These are phyloP conservation scores for Carallia brachiata DNA, from an alignment of 345 rosid species.

Conservation along the genomic window DNA sequence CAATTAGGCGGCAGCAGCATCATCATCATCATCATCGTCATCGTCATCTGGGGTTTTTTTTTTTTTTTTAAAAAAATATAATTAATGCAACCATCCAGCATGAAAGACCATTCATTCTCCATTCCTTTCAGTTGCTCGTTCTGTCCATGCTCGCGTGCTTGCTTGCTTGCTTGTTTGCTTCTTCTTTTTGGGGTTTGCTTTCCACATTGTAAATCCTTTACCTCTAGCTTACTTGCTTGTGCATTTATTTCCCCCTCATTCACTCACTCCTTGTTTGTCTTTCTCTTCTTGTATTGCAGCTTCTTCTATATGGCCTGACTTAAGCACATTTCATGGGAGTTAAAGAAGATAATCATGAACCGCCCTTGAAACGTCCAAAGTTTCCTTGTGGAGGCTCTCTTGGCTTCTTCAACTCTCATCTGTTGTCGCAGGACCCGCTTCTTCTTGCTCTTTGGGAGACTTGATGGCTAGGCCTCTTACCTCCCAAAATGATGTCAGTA, in stretches of 20 bases:
- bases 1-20: too few species aligned
- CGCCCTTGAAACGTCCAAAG: conserved; percentile 63
- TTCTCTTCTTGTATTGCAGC: conserved; percentile 11
- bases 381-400: conserved; percentile 38
- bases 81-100: too few species aligned
- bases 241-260: too few species aligned
- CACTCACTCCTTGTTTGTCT: not conserved
- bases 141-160: too few species aligned
- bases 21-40: too few species aligned
- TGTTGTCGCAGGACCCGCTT: conserved; percentile 24
- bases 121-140: too few species aligned
- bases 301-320: conserved; percentile 52
- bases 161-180: too few species aligned
- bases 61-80: too few species aligned
- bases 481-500: conserved; percentile 60
- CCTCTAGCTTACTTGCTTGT: not conserved
- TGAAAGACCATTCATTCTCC: too few species aligned
- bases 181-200: too few species aligned
- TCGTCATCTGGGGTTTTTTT: too few species aligned
- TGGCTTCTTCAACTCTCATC: conserved; percentile 37
- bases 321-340: conserved; percentile 63
- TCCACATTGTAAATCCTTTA: not conserved
- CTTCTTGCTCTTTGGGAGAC: conserved; percentile 55
- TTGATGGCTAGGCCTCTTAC: conserved; percentile 66
- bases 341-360: conserved; percentile 66